Evolutionary conservation across 495 filamentous ascomycete species (phyloP).

Genomic region (Lindgomyces ingoldianus): DNA sequence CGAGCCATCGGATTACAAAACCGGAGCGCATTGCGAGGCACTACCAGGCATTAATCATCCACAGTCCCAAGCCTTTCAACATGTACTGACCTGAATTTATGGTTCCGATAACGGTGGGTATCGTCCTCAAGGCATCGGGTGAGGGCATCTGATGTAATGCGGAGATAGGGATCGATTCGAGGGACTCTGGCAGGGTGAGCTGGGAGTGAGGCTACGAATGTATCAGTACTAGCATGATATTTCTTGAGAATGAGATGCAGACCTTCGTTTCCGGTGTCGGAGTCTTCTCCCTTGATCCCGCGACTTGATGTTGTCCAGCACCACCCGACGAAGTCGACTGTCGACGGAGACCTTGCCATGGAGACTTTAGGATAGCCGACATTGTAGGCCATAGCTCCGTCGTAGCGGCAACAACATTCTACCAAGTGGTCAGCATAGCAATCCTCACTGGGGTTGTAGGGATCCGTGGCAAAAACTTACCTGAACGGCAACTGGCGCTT

Average conservation of each 20-base stretch:
- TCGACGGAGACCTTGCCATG: conserved; percentile 45
- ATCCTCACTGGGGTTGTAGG: background rate
- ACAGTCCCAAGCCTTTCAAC: background rate
- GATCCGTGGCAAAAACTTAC: conserved; percentile 34
- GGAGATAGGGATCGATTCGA: conserved; percentile 26
- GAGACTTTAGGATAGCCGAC: conserved; percentile 49
- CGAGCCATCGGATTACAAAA: conserved; percentile 32
- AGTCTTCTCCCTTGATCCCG: background rate
- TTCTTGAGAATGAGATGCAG: background rate
- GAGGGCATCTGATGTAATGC: conserved; percentile 21
- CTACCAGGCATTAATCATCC: conserved; percentile 4
- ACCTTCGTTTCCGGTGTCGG: conserved; percentile 11
- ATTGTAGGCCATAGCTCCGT: conserved; percentile 60
- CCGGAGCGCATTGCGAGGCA: conserved; percentile 31
- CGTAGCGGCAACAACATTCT: conserved; percentile 51
- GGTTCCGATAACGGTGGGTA: conserved; percentile 26
- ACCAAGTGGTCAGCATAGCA: conserved; percentile 6
- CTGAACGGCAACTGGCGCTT: conserved; percentile 32
- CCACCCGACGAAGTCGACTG: conserved; percentile 5
- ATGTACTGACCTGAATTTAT: conserved; percentile 24
- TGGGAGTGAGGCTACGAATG: conserved; percentile 3
- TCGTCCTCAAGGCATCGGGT: conserved; percentile 14
- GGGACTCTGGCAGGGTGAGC: conserved; percentile 17
- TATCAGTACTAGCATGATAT: background rate
- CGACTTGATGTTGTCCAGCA: background rate